Base-by-base conservation (phyloP, 495 filamentous ascomycete genomes). In the Jackrogersella multiformis region DNA sequence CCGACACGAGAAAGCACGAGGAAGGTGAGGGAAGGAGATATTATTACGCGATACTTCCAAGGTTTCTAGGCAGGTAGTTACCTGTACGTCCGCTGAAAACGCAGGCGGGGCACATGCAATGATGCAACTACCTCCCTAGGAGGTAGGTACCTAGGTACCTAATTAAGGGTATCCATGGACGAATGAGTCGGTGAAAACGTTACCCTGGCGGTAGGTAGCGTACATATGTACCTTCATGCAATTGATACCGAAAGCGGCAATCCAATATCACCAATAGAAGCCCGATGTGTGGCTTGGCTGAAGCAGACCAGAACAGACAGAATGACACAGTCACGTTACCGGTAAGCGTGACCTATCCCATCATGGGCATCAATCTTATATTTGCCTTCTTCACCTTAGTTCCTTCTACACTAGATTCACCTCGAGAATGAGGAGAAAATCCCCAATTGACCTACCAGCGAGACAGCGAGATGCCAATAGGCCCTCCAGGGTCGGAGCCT, bases 311-410 rank as follows among this genome's bases (percentile, higher is more conserved):
- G n/a, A n/a, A n/a, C n/a, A n/a, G n/a, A n/a, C n/a, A n/a, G 61
- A 53, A 54, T 66, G 52, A 66, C 20, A 53, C 7, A 38, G 61
- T 69, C 61, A 70, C 61, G 67, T 70, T 70, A 65, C 32, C 61
- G 5, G 56, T 35, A 35, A 46, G 56, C 61, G 49, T 69, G 66
- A 69, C 61, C 56, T 52, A 23, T 13, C 16, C 36, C 24, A 18
- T 55, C 32, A 3, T 32, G n/a, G n/a, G n/a, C n/a, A n/a, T n/a
- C n/a, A n/a, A n/a, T n/a, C n/a, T n/a, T n/a, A n/a, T n/a, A 13
- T 46, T 12, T 26, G 2, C 53, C n/a, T 30, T 32, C 39, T 54
- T 66, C 57, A 70, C 67, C 57, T 60, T 24, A 36, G 7, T 56
- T 63, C 20, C 16, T 26, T 61, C 34, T n/a, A n/a, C n/a, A n/a